Conservation (phyloP, 495 filamentous ascomycete species). For the Cudoniella acicularis region DNA sequence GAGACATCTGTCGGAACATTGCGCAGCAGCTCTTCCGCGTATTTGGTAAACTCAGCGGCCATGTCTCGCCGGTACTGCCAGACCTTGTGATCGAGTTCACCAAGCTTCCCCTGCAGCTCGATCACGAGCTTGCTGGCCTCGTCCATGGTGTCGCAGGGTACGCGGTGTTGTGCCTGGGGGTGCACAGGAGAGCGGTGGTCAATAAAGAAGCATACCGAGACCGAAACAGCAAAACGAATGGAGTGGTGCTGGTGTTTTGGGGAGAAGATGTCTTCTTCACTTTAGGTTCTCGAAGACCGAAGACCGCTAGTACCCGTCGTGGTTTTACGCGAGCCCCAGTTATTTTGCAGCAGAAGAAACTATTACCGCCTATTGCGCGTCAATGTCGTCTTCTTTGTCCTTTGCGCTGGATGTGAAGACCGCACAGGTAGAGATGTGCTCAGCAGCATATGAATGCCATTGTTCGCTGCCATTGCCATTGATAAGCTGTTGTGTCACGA, state of each 20-base stretch:
- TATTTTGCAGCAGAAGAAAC: not conserved
- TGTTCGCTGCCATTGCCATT: no score
- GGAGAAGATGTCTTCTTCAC: not conserved
- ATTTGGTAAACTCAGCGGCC: conserved; percentile 43
- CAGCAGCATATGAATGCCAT: not conserved
- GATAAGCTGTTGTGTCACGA: no score
- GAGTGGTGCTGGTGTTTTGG: not conserved
- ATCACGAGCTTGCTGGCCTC: conserved; percentile 43
- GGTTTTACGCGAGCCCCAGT: not conserved
- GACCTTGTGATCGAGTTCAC: conserved; percentile 47
- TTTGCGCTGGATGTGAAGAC: not conserved
- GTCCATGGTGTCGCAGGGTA: conserved; percentile 35
- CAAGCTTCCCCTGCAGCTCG: conserved; percentile 47
- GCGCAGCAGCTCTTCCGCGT: conserved; percentile 41
- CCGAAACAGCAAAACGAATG: no score
- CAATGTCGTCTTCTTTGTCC: not conserved
- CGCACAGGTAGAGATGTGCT: not conserved
- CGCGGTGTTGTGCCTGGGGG: not conserved
- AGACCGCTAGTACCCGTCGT: no score
- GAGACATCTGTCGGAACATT: conserved; percentile 42
- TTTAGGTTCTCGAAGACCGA: not conserved
- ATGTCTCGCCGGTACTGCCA: conserved; percentile 46
- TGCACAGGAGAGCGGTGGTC: not conserved
- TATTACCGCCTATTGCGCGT: not conserved
- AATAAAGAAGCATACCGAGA: not conserved